Conservation (phyloP, 2,329 filamentous ascomycete species). For the Claviceps pusilla region DNA sequence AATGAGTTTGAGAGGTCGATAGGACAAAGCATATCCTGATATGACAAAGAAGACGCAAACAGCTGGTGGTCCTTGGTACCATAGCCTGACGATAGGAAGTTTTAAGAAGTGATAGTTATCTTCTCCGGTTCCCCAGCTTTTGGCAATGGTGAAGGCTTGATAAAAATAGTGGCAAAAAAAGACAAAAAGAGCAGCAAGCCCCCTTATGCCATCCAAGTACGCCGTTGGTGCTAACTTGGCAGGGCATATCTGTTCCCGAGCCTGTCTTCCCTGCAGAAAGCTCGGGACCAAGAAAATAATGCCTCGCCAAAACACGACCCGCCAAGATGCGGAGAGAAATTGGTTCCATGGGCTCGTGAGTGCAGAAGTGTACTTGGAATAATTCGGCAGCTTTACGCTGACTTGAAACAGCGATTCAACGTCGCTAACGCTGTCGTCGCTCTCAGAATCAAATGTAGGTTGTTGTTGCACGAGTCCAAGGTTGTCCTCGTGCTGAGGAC, state of each 20-base stretch:
- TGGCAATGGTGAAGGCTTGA: constrained; percentile 35
- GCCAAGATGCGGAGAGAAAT: constrained; percentile 21
- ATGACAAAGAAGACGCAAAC: constrained; percentile 49
- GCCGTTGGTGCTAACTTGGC: constrained; percentile 35
- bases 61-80: constrained; percentile 40
- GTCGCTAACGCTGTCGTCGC: constrained; percentile 24
- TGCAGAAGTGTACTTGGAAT: constrained; percentile 10
- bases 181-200: constrained; percentile 39
- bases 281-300: constrained; percentile 36
- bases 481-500: constrained; percentile 29
- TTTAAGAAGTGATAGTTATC: constrained; percentile 32
- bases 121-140: constrained; percentile 31
- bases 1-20: constrained; percentile 34
- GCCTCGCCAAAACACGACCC: constrained; percentile 22
- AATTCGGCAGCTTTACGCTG: constrained; percentile 8
- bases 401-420: constrained; percentile 20
- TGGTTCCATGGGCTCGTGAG: constrained; percentile 16
- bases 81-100: constrained; percentile 37
- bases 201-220: constrained; percentile 44
- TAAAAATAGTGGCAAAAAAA: constrained; percentile 43
- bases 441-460: constrained; percentile 28
- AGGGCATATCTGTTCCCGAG: constrained; percentile 25
- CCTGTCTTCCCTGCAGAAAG: constrained; percentile 32
- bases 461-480: constrained; percentile 29
- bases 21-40: constrained; percentile 44